Percentiles rank a stretch among this genome's conserved stretches.
Evolutionary conservation across 139 green algal species (phyloP).

Genomic region (Volvox reticuliferus): DNA sequence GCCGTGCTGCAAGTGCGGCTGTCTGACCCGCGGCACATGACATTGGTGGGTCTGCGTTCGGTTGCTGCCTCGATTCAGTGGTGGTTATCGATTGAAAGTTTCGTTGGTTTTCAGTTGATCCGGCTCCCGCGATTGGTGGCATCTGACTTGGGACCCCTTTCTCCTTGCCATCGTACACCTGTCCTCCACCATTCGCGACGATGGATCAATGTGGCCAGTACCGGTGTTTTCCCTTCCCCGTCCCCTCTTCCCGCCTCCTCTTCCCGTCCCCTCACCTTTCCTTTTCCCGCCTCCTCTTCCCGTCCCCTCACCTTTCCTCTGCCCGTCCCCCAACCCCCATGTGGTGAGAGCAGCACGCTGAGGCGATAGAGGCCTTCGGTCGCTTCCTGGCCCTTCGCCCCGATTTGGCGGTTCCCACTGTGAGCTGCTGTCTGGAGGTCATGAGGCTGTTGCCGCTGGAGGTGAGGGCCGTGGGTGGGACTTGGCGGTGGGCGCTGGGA

Average conservation of each 20-base stretch:
- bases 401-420: constrained; percentile 56
- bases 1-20: constrained; percentile 55
- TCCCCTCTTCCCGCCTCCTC: neutral
- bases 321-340: neutral
- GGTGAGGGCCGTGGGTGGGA: neutral
- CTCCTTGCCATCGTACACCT: neutral
- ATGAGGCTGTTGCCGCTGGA: constrained; percentile 56
- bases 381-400: constrained; percentile 51
- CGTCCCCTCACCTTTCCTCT: neutral
- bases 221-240: neutral
- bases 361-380: constrained; percentile 61
- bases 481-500: no score
- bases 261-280: neutral
- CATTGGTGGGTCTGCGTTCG: constrained; percentile 42
- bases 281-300: neutral
- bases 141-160: neutral
- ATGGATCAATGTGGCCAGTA: neutral
- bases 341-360: constrained; percentile 51
- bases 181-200: neutral
- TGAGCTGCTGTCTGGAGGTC: constrained; percentile 46
- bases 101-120: neutral
- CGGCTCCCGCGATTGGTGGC: neutral
- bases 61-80: neutral
- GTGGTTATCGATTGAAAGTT: neutral
- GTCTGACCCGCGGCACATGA: constrained; percentile 48